Percentiles rank a stretch among this genome's conserved stretches.
Conservation (phyloP, 192 early-diverging fungal species). For the Gorgonomyces haynaldii region DNA sequence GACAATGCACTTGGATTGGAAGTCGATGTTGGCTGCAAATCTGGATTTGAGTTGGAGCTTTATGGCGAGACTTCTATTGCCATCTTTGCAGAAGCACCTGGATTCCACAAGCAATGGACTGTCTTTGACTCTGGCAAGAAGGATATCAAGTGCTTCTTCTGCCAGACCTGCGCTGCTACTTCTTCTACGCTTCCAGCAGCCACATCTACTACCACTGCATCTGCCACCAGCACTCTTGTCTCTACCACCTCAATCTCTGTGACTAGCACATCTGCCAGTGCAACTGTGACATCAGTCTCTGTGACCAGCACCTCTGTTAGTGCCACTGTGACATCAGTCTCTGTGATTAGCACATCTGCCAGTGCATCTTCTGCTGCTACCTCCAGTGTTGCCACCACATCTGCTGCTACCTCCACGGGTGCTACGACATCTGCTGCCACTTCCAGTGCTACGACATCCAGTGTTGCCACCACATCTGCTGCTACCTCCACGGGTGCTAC, state of each 20-base stretch:
- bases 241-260: background rate
- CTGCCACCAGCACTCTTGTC: background rate
- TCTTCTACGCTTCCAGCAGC: background rate
- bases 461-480: background rate
- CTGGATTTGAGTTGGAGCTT: background rate
- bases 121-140: background rate
- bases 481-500: background rate
- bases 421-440: background rate
- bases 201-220: background rate
- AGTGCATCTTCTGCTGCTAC: background rate
- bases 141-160: background rate
- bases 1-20: slow-evolving; percentile 10
- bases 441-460: background rate
- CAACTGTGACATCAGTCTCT: background rate
- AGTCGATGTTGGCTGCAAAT: slow-evolving; percentile 3
- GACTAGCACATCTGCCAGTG: background rate
- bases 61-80: slow-evolving; percentile 1
- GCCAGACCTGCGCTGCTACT: background rate
- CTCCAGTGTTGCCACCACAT: background rate
- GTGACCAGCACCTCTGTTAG: background rate
- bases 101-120: background rate
- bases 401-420: background rate
- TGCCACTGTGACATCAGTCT: slow-evolving; percentile 1
- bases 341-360: background rate
- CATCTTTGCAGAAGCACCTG: background rate